Evolutionary conservation across 108 stramenopile genomes (phyloP).

Genomic region (Nitzschia inconspicua): DNA sequence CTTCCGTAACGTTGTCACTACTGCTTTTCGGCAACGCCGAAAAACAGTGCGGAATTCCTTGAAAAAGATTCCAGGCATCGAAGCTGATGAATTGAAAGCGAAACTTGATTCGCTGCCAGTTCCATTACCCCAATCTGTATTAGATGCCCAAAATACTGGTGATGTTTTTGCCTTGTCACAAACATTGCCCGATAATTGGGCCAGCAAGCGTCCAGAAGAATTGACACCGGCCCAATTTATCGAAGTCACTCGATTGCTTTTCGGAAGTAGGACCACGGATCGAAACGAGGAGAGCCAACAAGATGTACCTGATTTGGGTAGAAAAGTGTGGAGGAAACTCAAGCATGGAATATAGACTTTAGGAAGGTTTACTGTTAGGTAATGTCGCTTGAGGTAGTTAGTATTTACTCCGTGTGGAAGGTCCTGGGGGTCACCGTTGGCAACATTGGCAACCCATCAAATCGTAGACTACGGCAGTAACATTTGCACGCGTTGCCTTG

Average conservation of each 20-base stretch:
- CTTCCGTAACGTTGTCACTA: slow-evolving; percentile 81
- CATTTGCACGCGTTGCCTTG: too few relatives aligned
- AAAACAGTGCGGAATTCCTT: slow-evolving; percentile 93
- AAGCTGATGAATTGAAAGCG: slow-evolving; percentile 38
- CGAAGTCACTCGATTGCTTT: slow-evolving; percentile 83
- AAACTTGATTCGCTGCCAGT: slow-evolving; percentile 43
- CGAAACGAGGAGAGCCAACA: not conserved
- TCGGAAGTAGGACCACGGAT: slow-evolving; percentile 34
- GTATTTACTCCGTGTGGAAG: too few relatives aligned
- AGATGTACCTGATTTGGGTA: slow-evolving; percentile 47
- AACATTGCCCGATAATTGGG: slow-evolving; percentile 80
- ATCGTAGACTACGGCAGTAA: too few relatives aligned
- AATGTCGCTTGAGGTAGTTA: too few relatives aligned
- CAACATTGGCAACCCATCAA: too few relatives aligned
- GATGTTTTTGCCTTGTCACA: slow-evolving; percentile 74
- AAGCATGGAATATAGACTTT: slow-evolving; percentile 86
- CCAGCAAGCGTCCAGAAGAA: slow-evolving; percentile 87
- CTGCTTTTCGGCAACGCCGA: slow-evolving; percentile 91
- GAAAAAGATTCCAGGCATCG: slow-evolving; percentile 61
- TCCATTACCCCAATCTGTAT: slow-evolving; percentile 52
- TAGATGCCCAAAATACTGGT: slow-evolving; percentile 40
- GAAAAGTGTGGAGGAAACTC: slow-evolving; percentile 88
- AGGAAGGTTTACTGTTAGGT: too few relatives aligned
- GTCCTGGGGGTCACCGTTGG: too few relatives aligned
- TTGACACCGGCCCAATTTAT: slow-evolving; percentile 92